Percentiles rank a stretch among this genome's conserved stretches.
phyloP scores from a whole-genome alignment of 768 basidiomycete genomes.

The Fomitopsis serialis region DNA sequence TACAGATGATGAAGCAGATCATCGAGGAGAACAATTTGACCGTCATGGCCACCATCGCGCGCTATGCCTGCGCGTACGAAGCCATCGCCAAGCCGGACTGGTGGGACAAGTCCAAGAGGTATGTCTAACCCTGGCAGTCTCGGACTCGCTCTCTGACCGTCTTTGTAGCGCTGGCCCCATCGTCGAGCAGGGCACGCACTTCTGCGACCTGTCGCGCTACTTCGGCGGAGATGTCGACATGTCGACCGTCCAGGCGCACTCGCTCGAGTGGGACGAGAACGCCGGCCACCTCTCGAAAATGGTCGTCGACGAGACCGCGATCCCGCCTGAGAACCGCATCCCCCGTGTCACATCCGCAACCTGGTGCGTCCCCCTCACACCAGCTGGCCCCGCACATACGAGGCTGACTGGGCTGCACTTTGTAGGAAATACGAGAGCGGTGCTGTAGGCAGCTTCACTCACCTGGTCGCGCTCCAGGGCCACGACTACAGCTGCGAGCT shows the following conservation, averaged over 20 bases:
- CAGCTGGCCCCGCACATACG: no score
- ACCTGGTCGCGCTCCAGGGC: slow-evolving; percentile 89
- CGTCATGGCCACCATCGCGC: slow-evolving; percentile 94
- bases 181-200: slow-evolving; percentile 93
- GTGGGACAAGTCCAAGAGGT: slow-evolving; percentile 93
- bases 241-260: slow-evolving; percentile 72
- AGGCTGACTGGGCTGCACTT: neutral
- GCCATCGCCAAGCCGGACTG: slow-evolving; percentile 78
- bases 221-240: slow-evolving; percentile 96
- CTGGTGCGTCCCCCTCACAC: slow-evolving; percentile 48
- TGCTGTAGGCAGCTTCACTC: slow-evolving; percentile 88
- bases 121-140: neutral
- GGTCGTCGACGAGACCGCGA: slow-evolving; percentile 77
- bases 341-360: slow-evolving; percentile 90
- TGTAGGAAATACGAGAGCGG: slow-evolving; percentile 91
- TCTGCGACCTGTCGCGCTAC: slow-evolving; percentile 94
- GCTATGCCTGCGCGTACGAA: slow-evolving; percentile 88
- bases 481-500: slow-evolving; percentile 92
- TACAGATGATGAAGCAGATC: slow-evolving; percentile 95
- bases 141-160: slow-evolving; percentile 1
- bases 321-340: slow-evolving; percentile 83
- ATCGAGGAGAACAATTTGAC: slow-evolving; percentile 90
- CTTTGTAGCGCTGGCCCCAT: slow-evolving; percentile 65
- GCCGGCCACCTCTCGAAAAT: slow-evolving; percentile 83
- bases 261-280: slow-evolving; percentile 88